Percentiles rank a stretch among this genome's conserved stretches.
Evolutionary conservation across 148 eudicot genomes (phyloP).

Genomic region (Vaccinium myrtillus): DNA sequence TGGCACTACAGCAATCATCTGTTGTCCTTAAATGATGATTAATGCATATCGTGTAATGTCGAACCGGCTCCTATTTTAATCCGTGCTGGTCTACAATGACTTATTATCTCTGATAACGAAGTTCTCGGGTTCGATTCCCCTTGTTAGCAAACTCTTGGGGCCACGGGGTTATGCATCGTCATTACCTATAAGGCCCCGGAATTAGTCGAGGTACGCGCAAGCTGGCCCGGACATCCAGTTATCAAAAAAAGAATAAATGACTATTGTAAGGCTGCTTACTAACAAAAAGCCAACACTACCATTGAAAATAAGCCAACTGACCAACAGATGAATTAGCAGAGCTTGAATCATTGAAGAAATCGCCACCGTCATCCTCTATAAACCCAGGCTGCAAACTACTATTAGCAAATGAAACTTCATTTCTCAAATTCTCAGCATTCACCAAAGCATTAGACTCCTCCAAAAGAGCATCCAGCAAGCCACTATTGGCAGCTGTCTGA

Average conservation of each 20-base stretch:
- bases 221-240: too few relatives aligned
- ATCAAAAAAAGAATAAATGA: too few relatives aligned
- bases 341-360: constrained; percentile 27
- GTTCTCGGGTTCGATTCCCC: too few relatives aligned
- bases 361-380: neutral
- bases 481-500: constrained; percentile 43
- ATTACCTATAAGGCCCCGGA: too few relatives aligned
- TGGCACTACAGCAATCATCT: neutral
- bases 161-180: too few relatives aligned
- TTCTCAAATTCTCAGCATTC: constrained; percentile 24
- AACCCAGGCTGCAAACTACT: constrained; percentile 1
- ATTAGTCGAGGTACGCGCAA: too few relatives aligned
- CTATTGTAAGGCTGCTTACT: neutral
- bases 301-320: constrained; percentile 24
- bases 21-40: neutral
- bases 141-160: too few relatives aligned
- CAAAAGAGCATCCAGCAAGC: constrained; percentile 68
- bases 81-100: too few relatives aligned
- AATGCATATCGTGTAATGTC: neutral
- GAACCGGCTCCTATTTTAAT: too few relatives aligned
- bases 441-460: constrained; percentile 57
- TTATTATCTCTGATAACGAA: too few relatives aligned
- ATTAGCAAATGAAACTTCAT: neutral
- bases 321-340: constrained; percentile 52
- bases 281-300: neutral